Conservation (phyloP, 1,284 basidiomycete species). For the Leccinum fuscescens region DNA sequence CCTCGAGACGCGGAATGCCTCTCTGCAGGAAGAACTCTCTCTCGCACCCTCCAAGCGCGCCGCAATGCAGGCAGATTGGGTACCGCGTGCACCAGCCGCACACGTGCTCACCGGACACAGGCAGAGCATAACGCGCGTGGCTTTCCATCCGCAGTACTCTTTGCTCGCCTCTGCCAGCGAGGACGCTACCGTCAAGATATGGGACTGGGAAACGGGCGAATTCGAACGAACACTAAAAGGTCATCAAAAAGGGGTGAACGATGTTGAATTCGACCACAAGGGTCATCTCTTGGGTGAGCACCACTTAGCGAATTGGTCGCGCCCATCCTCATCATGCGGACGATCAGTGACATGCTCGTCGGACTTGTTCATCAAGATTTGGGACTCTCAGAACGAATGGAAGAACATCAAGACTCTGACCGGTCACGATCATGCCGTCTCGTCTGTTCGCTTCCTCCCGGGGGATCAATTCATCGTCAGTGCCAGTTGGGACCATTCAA, state of each 20-base stretch:
- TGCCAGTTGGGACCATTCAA: conserved; percentile 84
- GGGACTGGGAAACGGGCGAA: conserved; percentile 96
- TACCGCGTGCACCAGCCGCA: conserved; percentile 77
- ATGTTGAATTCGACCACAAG: conserved; percentile 86
- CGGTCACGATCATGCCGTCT: conserved; percentile 90
- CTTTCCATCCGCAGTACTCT: conserved; percentile 87
- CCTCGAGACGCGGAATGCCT: conserved; percentile 75
- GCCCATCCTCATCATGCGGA: conserved; percentile 1
- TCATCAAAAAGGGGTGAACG: conserved; percentile 86
- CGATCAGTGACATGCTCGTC: conserved; percentile 80
- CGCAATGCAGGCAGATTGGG: conserved; percentile 69
- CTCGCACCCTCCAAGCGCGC: conserved; percentile 57
- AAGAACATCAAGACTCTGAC: conserved; percentile 85
- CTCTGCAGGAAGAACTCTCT: conserved; percentile 76
- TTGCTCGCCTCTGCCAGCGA: conserved; percentile 83
- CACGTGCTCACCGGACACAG: conserved; percentile 83
- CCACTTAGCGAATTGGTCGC: not conserved
- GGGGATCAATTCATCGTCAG: conserved; percentile 82
- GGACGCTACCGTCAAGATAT: conserved; percentile 86
- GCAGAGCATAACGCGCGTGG: conserved; percentile 71
- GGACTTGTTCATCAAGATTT: conserved; percentile 88
- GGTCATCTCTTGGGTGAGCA: conserved; percentile 75
- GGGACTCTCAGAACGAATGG: conserved; percentile 89
- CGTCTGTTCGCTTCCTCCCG: conserved; percentile 80
- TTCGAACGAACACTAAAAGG: conserved; percentile 91